Conservation (phyloP, 1,139 yeast species). For the Waltiozyma sp. region DNA sequence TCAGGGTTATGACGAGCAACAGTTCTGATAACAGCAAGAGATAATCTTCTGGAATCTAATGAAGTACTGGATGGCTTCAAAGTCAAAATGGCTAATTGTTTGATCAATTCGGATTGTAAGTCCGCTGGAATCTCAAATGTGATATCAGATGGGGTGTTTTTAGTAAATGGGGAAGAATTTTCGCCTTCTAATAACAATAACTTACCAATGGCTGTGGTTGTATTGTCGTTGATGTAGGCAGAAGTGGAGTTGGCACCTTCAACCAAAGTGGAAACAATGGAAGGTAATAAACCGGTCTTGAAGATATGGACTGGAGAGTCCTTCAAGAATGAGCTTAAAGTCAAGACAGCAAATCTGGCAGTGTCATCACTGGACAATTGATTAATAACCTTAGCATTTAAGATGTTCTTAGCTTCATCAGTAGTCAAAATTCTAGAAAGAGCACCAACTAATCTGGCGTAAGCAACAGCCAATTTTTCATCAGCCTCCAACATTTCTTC, state of each 20-base stretch:
- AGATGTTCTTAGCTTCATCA: constrained; percentile 55
- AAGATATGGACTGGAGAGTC: constrained; percentile 60
- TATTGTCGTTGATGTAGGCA: constrained; percentile 63
- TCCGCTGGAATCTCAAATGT: constrained; percentile 30
- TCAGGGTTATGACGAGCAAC: constrained; percentile 52
- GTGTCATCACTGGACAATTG: constrained; percentile 27
- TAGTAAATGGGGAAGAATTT: constrained; percentile 28
- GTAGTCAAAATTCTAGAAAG: constrained; percentile 54
- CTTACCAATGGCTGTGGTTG: constrained; percentile 79
- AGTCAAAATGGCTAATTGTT: constrained; percentile 39
- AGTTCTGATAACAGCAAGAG: constrained; percentile 69
- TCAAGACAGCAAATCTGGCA: constrained; percentile 54
- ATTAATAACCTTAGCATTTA: constrained; percentile 49
- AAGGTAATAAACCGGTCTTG: constrained; percentile 35
- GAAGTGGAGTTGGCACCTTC: constrained; percentile 34
- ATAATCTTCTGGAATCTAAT: constrained; percentile 68
- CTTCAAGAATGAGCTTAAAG: constrained; percentile 70
- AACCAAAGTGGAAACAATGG: constrained; percentile 38
- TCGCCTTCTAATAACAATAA: constrained; percentile 43
- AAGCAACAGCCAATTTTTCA: constrained; percentile 56
- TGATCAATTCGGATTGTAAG: constrained; percentile 29
- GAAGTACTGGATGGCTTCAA: constrained; percentile 50
- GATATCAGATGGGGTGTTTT: constrained; percentile 16
- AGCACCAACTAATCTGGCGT: constrained; percentile 72
- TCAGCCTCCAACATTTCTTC: constrained; percentile 49